These are phyloP conservation scores for Globisporangium canariense DNA, from an alignment of 352 stramenopile species.

Conservation along the genomic window DNA sequence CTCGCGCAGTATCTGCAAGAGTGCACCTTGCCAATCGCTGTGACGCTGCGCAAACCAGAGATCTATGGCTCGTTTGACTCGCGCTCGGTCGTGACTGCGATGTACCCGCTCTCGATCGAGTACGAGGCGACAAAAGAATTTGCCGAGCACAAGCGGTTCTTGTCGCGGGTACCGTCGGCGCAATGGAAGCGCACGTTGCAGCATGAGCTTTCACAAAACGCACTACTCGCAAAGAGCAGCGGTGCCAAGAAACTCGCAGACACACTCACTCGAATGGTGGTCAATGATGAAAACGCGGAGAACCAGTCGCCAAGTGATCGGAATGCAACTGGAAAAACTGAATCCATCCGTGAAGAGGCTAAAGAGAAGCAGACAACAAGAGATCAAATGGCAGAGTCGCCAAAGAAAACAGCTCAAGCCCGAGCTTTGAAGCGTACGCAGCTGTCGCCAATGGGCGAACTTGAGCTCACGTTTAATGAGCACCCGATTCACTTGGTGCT, in stretches of 20 bases:
- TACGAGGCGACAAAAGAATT: constrained; percentile 30
- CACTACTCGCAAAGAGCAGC: constrained; percentile 19
- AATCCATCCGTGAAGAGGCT: too few relatives aligned
- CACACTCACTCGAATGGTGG: constrained; percentile 17
- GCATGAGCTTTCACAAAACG: constrained; percentile 50
- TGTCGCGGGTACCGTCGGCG: constrained; percentile 49
- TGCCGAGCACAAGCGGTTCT: constrained; percentile 32
- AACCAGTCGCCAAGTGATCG: constrained; percentile 13
- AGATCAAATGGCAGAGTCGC: constrained; percentile 8
- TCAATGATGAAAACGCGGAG: constrained; percentile 13
- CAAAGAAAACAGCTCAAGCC: not conserved
- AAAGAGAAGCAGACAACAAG: constrained; percentile 5
- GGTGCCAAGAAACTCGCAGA: constrained; percentile 24
- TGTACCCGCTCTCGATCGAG: constrained; percentile 69
- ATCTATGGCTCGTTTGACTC: constrained; percentile 64
- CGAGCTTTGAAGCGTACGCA: not conserved
- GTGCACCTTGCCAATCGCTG: constrained; percentile 51
- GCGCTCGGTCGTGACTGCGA: constrained; percentile 56
- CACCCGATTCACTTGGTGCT: constrained; percentile 48
- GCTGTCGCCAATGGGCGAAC: constrained; percentile 56
- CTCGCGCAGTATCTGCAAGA: constrained; percentile 43
- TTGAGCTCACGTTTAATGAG: constrained; percentile 50
- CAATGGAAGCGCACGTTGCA: constrained; percentile 64
- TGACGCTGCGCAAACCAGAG: constrained; percentile 60
- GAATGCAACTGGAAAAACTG: not conserved